Base-by-base conservation (phyloP, 2,329 filamentous ascomycete species). In the Eurotiales sp. region DNA sequence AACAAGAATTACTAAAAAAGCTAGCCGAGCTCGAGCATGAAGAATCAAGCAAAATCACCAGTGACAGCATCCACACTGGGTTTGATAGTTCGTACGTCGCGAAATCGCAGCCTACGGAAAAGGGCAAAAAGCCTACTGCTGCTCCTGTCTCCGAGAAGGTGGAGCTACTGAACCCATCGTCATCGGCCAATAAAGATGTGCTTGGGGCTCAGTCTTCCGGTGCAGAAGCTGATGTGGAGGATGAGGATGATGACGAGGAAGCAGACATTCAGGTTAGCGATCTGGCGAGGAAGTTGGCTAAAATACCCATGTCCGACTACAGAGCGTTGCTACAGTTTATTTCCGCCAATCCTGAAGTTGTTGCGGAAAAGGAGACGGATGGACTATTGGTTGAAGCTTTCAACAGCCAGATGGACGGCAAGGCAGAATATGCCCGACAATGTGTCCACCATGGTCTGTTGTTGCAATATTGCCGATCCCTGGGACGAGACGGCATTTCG, bases 391-490 rank as follows among this genome's bases (percentile, higher is more conserved):
- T 96, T 46, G 83, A 96, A 71, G 93, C 91, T 0, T 97, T 99
- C 72, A 91, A 96, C 66, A 84, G 85, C 1, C 87, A 92, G 57
- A 81, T 95, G 53, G 85, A 89, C 57, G 82, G 83, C 51, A 83
- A 88, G 58, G 82, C 86, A 50, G 86, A 88, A n/a, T 82, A 86
- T 59, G 84, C 89, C 3, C 82, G 85, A 43, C 88, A 92, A 67
- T 96, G 86, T 70, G 90, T 99, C 19, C 93, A 99, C 71, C 91
- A 97, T 68, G 92, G 87, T 3, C 78, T 97, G 14, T 78, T 99
- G 11, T 75, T 99, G 36, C 93, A 99, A 69, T 99, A 99, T 75
- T 99, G 93, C 73, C 84, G 92, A 8, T 86, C 90, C 37, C 79
- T 99, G 6, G 91, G 92, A 55, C 84, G 83, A 58, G 90, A 97